Percentiles rank a stretch among this genome's conserved stretches.
phyloP scores from a whole-genome alignment of 2,329 filamentous ascomycete genomes.

The Raffaelea arxii region DNA sequence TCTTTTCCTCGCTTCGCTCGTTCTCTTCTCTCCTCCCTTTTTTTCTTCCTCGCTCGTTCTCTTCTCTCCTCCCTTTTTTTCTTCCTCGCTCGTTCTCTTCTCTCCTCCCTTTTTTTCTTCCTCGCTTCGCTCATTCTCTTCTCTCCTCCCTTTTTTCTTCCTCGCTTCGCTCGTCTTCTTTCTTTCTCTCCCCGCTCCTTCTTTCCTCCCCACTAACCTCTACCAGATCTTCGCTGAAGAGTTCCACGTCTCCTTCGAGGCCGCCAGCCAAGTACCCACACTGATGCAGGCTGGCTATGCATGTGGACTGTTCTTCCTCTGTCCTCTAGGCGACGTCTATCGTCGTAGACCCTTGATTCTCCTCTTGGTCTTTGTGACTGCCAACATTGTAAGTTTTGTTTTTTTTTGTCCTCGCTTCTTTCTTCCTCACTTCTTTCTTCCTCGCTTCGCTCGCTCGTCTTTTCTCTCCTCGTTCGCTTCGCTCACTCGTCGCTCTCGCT shows the following conservation, averaged over 20 bases:
- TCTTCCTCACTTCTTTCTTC: not conserved
- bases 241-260: constrained; percentile 58
- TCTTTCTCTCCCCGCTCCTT: not conserved
- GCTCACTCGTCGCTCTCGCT: no score
- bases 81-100: not conserved
- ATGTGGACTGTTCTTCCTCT: constrained; percentile 60
- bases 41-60: not conserved
- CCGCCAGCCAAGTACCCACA: constrained; percentile 55
- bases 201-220: not conserved
- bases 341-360: constrained; percentile 58
- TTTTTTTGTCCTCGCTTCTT: not conserved
- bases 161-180: not conserved
- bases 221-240: constrained; percentile 55
- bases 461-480: not conserved
- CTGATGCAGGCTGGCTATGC: constrained; percentile 70
- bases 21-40: not conserved
- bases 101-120: not conserved
- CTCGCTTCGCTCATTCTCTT: not conserved
- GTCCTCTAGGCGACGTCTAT: constrained; percentile 61
- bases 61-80: not conserved
- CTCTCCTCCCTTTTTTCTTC: not conserved
- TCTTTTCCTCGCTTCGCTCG: not conserved
- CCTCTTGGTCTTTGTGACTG: constrained; percentile 53
- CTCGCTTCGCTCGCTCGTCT: not conserved
- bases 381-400: constrained; percentile 46